Evolutionary conservation across 768 basidiomycete species (phyloP), one percentile per base, ranked within the genome.

Genomic region (Xerocomellus chrysenteron): DNA sequence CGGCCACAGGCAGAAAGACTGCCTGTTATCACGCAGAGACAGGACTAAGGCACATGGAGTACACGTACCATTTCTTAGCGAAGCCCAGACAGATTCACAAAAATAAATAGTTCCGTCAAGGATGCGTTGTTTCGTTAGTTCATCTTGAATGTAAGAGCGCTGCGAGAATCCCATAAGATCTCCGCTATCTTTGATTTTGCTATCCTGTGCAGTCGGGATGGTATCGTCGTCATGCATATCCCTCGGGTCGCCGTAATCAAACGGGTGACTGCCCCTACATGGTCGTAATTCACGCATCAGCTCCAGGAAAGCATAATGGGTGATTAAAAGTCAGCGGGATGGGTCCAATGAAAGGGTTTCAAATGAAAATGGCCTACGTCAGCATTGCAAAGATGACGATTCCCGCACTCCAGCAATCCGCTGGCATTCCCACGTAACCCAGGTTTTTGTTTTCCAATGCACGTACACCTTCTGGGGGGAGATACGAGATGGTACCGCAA

Each of bases 321-420:
- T 36, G 30, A 43, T 51, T 21, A 7, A 43, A 39, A 17, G 36
- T 55, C 48, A 53, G 46, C 5, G 48, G 8, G 43, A 9, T 51
- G 5, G 32, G 32, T 36, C 32, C 33, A 11, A 33, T 14, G 33
- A 41, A 60, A 24, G n/a, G 26, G 30, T 4, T 32, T 35, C 3
- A 13, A 36, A 44, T 39, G n/a, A 58, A 32, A 37, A 49, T 32
- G 40, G 79, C 89, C 57, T 74, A 93, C 92, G 82, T 81, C 47
- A 94, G 75, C 90, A 93, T 93, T 54, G 91, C 84, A 60, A 86
- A 92, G 50, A 93, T 73, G 50, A 90, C 84, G 6, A 92, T 81
- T 6, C 92, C 92, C 13, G 87, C 82, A 62, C 91, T 92, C 92
- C 92, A 94, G 64, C 91, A 93, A 70, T 94, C 92, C 3, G 90